A percentile compares a stretch with the other conserved stretches of the same genome.
These are phyloP conservation scores for Beauveria rudraprayagi DNA, from an alignment of 2,329 filamentous ascomycete species.

Conservation along the genomic window DNA sequence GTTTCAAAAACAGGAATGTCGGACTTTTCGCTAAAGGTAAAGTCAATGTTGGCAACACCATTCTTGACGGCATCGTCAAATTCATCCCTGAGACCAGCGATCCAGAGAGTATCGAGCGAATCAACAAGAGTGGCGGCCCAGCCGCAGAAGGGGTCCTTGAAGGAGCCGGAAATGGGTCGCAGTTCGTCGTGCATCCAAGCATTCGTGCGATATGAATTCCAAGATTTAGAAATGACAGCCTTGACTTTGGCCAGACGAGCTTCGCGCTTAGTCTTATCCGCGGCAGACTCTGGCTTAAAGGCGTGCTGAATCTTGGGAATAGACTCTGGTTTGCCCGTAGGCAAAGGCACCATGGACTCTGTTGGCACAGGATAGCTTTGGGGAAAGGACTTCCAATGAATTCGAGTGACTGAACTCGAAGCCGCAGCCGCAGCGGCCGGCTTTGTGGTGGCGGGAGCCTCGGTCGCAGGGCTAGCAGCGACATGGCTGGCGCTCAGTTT, in stretches of 20 bases:
- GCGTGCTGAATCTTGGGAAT: slow-evolving; percentile 71
- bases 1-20: slow-evolving; percentile 86
- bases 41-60: slow-evolving; percentile 68
- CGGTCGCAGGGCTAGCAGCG: not conserved
- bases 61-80: slow-evolving; percentile 66
- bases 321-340: slow-evolving; percentile 58
- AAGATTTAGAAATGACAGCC: slow-evolving; percentile 67
- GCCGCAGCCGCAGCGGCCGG: not conserved
- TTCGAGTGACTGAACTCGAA: slow-evolving; percentile 3
- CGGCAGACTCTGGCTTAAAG: slow-evolving; percentile 58
- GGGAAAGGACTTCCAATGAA: slow-evolving; percentile 64
- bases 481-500: not conserved
- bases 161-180: slow-evolving; percentile 58
- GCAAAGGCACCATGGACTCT: slow-evolving; percentile 65
- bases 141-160: slow-evolving; percentile 76
- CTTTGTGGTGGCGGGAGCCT: not conserved
- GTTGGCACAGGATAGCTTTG: slow-evolving; percentile 72
- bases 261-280: slow-evolving; percentile 53
- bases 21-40: slow-evolving; percentile 58
- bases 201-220: slow-evolving; percentile 70
- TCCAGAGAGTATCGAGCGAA: slow-evolving; percentile 75
- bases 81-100: slow-evolving; percentile 70
- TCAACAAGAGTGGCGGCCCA: slow-evolving; percentile 88
- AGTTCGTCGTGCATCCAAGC: slow-evolving; percentile 88
- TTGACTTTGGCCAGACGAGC: slow-evolving; percentile 60